A percentile compares a stretch with the other conserved stretches of the same genome.
Evolutionary conservation across 139 green algal genomes (phyloP).

Genomic region (Chlorella sp.): DNA sequence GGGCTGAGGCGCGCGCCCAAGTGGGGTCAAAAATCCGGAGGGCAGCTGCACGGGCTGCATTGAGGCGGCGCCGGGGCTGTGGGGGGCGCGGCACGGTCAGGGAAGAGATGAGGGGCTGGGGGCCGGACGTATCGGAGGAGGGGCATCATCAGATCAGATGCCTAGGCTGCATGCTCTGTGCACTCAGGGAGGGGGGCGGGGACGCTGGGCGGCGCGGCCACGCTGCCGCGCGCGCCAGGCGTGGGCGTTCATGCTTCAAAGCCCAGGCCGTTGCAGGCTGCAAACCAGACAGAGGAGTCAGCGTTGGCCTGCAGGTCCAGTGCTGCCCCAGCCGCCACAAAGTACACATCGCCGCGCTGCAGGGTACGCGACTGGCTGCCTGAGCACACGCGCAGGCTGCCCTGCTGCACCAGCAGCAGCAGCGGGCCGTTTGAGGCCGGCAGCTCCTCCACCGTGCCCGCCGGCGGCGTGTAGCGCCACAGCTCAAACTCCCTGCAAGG

Average conservation of each 20-base stretch:
- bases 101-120: no score
- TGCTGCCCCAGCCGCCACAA: constrained; percentile 33
- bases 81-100: no score
- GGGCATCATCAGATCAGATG: no score
- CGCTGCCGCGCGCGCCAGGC: no score
- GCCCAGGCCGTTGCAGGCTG: constrained; percentile 40
- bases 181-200: background rate
- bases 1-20: no score
- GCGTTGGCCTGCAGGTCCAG: constrained; percentile 13
- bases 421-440: constrained; percentile 21
- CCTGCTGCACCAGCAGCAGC: constrained; percentile 40
- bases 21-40: no score
- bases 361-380: constrained; percentile 2
- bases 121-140: no score
- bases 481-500: constrained; percentile 90
- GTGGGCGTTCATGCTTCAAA: constrained; percentile 9
- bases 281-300: constrained; percentile 28
- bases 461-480: constrained; percentile 74
- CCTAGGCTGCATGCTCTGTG: no score
- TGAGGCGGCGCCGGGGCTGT: no score
- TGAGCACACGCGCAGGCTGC: constrained; percentile 5
- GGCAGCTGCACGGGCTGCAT: no score
- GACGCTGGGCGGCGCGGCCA: background rate
- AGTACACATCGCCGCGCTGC: constrained; percentile 38
- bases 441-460: constrained; percentile 5